A percentile compares a stretch with the other conserved stretches of the same genome.
These are phyloP conservation scores for Tulasnella sp. DNA, from an alignment of 768 basidiomycete genomes.

Conservation along the genomic window DNA sequence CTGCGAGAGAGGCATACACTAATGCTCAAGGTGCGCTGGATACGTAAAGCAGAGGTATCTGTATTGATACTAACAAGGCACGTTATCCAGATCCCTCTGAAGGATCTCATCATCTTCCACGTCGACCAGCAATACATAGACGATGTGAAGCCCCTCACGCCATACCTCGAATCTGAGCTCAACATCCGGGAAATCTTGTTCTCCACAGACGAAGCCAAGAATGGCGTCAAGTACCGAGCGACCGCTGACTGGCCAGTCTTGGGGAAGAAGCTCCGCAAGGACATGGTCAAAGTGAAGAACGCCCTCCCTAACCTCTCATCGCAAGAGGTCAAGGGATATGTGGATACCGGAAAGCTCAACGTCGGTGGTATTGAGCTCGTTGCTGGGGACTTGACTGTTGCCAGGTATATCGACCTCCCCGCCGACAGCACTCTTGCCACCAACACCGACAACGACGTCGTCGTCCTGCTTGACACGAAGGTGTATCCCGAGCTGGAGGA, in stretches of 20 bases:
- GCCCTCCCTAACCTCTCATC: slow-evolving; percentile 73
- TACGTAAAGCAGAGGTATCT: not conserved
- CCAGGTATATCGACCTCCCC: slow-evolving; percentile 80
- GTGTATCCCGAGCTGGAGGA: slow-evolving; percentile 75
- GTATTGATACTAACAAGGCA: not conserved
- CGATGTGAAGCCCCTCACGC: slow-evolving; percentile 73
- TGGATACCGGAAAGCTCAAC: slow-evolving; percentile 59
- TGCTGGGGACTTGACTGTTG: slow-evolving; percentile 82
- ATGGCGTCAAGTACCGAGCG: slow-evolving; percentile 83
- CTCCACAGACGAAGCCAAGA: slow-evolving; percentile 74
- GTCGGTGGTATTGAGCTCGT: slow-evolving; percentile 87
- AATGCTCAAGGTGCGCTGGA: slow-evolving; percentile 67
- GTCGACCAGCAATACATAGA: slow-evolving; percentile 70
- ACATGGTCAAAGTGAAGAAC: slow-evolving; percentile 79
- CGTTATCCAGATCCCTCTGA: slow-evolving; percentile 64
- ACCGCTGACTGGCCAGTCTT: slow-evolving; percentile 93
- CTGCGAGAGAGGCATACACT: slow-evolving; percentile 80
- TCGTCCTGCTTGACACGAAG: slow-evolving; percentile 83
- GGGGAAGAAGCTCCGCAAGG: slow-evolving; percentile 87
- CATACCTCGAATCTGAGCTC: slow-evolving; percentile 88
- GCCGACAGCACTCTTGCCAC: slow-evolving; percentile 53
- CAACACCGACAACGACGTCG: slow-evolving; percentile 84
- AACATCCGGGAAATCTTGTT: slow-evolving; percentile 87
- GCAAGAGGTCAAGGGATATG: slow-evolving; percentile 70
- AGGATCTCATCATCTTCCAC: slow-evolving; percentile 91